Evolutionary conservation across 495 filamentous ascomycete genomes (phyloP).

Genomic region (Penicillium cataractarum): DNA sequence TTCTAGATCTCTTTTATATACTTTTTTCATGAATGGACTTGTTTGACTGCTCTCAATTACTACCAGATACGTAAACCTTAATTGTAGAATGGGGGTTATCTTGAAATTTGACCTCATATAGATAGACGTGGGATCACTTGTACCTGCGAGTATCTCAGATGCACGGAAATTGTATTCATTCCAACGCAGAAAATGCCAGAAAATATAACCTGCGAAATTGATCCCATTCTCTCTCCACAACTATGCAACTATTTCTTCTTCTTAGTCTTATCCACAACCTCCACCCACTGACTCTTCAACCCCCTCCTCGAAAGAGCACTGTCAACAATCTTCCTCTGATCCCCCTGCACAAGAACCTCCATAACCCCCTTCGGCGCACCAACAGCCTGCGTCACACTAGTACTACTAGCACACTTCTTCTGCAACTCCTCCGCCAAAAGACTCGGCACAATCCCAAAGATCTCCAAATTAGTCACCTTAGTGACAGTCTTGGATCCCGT

Average conservation of each 20-base stretch:
- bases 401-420: slow-evolving; percentile 71
- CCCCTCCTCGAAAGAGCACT: slow-evolving; percentile 65
- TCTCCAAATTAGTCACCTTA: slow-evolving; percentile 63
- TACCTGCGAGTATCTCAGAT: no score
- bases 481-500: slow-evolving; percentile 73
- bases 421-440: slow-evolving; percentile 69
- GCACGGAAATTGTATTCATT: no score
- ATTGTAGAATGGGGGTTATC: neutral
- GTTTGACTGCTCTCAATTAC: slow-evolving; percentile 23
- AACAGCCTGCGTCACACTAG: slow-evolving; percentile 63
- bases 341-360: slow-evolving; percentile 74
- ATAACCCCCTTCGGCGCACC: slow-evolving; percentile 67
- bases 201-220: no score
- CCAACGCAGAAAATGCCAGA: no score
- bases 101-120: neutral
- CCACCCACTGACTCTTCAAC: slow-evolving; percentile 60
- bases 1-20: slow-evolving; percentile 13
- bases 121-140: no score
- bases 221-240: neutral
- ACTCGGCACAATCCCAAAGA: slow-evolving; percentile 63
- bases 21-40: slow-evolving; percentile 32
- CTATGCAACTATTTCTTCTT: slow-evolving; percentile 57
- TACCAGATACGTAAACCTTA: neutral
- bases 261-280: slow-evolving; percentile 71
- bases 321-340: slow-evolving; percentile 63